A percentile compares a stretch with the other conserved stretches of the same genome.
Evolutionary conservation across 192 early-diverging fungal genomes (phyloP).

Genomic region (Obelidium mucronatum): DNA sequence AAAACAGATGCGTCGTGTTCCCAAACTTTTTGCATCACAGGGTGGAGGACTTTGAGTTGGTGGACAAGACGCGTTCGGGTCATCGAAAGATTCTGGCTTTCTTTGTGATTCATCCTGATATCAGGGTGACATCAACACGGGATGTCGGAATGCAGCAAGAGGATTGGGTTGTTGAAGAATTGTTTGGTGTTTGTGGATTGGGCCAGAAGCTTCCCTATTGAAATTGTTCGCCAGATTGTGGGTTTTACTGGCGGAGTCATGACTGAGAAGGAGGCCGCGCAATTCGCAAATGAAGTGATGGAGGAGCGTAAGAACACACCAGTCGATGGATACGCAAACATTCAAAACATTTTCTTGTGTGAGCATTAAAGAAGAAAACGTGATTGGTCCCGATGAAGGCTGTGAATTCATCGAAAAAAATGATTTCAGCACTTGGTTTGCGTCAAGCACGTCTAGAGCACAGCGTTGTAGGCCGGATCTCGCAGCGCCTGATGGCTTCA

Average conservation of each 20-base stretch:
- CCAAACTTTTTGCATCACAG: constrained; percentile 78
- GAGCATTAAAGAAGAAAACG: constrained; percentile 9
- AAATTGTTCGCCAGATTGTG: constrained; percentile 11
- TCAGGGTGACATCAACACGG: neutral
- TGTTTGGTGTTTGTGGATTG: neutral
- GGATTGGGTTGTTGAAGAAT: constrained; percentile 21
- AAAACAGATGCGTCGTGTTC: constrained; percentile 73
- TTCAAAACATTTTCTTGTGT: neutral
- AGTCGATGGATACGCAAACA: constrained; percentile 4
- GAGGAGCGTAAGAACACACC: constrained; percentile 15
- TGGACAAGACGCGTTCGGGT: constrained; percentile 65
- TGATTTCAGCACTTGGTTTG: neutral
- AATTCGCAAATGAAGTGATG: neutral
- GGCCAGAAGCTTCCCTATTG: neutral
- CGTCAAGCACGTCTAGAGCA: too few relatives aligned
- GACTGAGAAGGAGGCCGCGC: neutral
- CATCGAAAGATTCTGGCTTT: constrained; percentile 74
- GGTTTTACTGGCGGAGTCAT: neutral
- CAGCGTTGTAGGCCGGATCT: too few relatives aligned
- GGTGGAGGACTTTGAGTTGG: constrained; percentile 66
- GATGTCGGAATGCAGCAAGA: constrained; percentile 28
- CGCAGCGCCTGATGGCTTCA: too few relatives aligned
- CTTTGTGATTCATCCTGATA: constrained; percentile 73
- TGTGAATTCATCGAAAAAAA: neutral
- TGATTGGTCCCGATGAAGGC: too few relatives aligned